Percentiles rank a stretch among this genome's conserved stretches.
Conservation (phyloP, 345 rosid species). For the Eutrema japonicum region DNA sequence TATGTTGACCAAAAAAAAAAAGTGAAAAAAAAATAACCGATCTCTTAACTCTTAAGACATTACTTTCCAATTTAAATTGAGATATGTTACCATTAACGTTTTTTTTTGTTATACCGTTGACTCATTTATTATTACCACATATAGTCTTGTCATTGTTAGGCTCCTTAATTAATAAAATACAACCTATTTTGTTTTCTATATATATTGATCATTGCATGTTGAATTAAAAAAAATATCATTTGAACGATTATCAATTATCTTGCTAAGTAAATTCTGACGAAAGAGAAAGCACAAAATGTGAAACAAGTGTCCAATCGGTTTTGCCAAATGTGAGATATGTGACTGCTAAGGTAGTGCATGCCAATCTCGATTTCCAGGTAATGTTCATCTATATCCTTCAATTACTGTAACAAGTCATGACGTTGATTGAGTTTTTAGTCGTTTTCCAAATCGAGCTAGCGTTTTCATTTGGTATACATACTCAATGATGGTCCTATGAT, state of each 20-base stretch:
- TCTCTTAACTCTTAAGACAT: too few species aligned
- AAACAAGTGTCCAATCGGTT: slow-evolving; percentile 7
- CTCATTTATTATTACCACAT: background rate
- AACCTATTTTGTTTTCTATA: background rate
- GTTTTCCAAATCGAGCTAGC: too few species aligned
- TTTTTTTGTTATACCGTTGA: background rate
- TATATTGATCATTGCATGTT: background rate
- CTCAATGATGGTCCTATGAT: too few species aligned
- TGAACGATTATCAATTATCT: background rate
- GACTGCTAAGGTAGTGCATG: slow-evolving; percentile 28
- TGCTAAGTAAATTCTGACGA: slow-evolving; percentile 4
- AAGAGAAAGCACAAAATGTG: slow-evolving; percentile 12
- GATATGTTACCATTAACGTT: background rate
- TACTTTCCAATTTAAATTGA: background rate
- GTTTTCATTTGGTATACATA: too few species aligned
- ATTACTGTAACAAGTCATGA: too few species aligned
- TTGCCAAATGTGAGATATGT: slow-evolving; percentile 15
- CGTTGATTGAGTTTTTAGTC: too few species aligned
- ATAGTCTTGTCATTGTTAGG: background rate
- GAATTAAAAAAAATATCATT: background rate
- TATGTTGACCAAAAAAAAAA: too few species aligned
- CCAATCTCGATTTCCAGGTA: slow-evolving; percentile 34
- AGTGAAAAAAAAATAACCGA: too few species aligned
- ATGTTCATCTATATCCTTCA: background rate
- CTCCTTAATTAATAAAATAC: background rate